Conservation (phyloP, 345 rosid genomes). For the Cardamine chenopodiifolia region DNA sequence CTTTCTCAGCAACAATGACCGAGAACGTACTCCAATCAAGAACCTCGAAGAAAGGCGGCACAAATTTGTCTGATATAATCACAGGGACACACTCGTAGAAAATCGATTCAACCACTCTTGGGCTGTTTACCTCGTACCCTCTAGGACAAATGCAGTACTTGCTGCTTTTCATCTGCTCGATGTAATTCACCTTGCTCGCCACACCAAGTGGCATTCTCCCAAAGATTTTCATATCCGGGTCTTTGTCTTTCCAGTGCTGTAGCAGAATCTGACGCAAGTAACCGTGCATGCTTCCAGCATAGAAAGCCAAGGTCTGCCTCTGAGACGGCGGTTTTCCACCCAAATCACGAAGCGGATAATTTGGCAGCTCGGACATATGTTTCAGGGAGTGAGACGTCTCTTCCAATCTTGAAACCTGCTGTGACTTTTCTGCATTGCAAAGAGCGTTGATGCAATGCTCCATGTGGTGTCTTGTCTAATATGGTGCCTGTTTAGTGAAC, state of each 20-base stretch:
- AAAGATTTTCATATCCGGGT: slow-evolving; percentile 71
- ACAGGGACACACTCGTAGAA: slow-evolving; percentile 93
- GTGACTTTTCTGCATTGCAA: slow-evolving; percentile 94
- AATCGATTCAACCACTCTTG: slow-evolving; percentile 84
- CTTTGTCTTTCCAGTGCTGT: slow-evolving; percentile 86
- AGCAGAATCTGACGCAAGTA: slow-evolving; percentile 74
- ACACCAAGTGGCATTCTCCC: slow-evolving; percentile 89
- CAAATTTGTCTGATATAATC: slow-evolving; percentile 84
- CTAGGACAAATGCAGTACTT: slow-evolving; percentile 91
- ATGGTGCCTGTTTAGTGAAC: slow-evolving; percentile 70
- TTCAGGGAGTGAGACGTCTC: slow-evolving; percentile 93
- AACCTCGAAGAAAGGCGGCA: slow-evolving; percentile 87
- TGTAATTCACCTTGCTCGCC: slow-evolving; percentile 91
- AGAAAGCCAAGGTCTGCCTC: slow-evolving; percentile 78
- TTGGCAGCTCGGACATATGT: slow-evolving; percentile 89
- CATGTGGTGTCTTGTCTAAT: slow-evolving; percentile 98
- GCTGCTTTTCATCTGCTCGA: slow-evolving; percentile 88
- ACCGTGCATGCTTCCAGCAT: slow-evolving; percentile 87
- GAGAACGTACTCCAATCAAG: slow-evolving; percentile 82
- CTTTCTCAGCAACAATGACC: slow-evolving; percentile 74
- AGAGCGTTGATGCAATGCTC: slow-evolving; percentile 93
- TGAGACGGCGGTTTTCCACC: slow-evolving; percentile 83
- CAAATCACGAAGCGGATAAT: slow-evolving; percentile 85
- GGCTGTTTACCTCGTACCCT: slow-evolving; percentile 95
- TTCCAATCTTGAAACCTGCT: slow-evolving; percentile 86